phyloP scores from a whole-genome alignment of 2,329 filamentous ascomycete species.

The Aspergillus viridinutans region DNA sequence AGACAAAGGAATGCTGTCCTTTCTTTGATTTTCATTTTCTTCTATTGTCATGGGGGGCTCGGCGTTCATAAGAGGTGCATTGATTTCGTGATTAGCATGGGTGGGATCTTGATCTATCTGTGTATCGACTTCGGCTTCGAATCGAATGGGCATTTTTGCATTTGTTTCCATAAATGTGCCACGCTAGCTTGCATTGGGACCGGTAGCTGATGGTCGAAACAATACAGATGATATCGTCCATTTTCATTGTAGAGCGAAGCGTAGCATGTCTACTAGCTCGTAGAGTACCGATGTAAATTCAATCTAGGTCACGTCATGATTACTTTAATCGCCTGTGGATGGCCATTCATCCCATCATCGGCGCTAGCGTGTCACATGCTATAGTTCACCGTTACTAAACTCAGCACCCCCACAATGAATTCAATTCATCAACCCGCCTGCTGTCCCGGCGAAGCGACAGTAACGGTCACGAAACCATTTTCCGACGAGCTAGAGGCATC shows the following conservation, averaged over 20 bases:
- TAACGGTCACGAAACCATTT: background rate
- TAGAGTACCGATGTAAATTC: background rate
- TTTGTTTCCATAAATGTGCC: background rate
- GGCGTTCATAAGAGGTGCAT: constrained; percentile 21
- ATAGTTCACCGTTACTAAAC: too few species aligned
- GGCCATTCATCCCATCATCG: background rate
- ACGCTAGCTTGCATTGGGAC: background rate
- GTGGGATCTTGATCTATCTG: constrained; percentile 6
- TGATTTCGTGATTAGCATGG: constrained; percentile 13
- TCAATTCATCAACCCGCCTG: background rate
- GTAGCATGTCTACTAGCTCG: background rate
- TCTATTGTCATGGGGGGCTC: background rate
- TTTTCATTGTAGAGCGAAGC: background rate
- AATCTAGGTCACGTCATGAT: background rate
- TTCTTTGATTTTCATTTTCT: background rate
- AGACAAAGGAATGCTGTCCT: background rate
- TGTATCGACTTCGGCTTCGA: background rate
- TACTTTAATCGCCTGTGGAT: too few species aligned
- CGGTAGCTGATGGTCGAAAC: background rate
- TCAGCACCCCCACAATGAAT: background rate
- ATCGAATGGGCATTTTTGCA: background rate
- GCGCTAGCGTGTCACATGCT: background rate
- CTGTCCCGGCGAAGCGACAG: background rate
- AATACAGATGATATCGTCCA: background rate
- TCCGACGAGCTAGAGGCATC: background rate